Percentiles rank a stretch among this genome's conserved stretches.
Evolutionary conservation across 345 rosid species (phyloP).

Genomic region (Corymbia maculata): DNA sequence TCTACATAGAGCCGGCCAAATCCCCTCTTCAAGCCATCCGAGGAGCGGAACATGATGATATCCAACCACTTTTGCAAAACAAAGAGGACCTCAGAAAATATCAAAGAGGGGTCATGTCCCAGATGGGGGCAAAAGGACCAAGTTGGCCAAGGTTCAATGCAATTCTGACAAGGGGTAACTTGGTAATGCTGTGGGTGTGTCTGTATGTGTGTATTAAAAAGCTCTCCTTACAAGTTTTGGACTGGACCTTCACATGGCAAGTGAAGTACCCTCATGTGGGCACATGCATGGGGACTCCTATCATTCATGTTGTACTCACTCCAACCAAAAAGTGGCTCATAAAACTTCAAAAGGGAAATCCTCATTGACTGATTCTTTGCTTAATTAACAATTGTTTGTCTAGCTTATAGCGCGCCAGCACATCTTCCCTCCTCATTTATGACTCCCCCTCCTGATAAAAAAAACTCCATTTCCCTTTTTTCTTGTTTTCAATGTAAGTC

Average conservation of each 20-base stretch:
- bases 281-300: conserved; percentile 23
- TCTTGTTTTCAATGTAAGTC: neutral
- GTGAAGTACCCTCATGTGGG: conserved; percentile 33
- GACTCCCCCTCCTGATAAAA: neutral
- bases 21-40: conserved; percentile 22
- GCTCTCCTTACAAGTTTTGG: conserved; percentile 1
- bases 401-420: neutral
- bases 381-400: neutral
- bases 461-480: neutral
- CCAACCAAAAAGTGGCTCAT: conserved; percentile 3
- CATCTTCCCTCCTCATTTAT: neutral
- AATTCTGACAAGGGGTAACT: conserved; percentile 2
- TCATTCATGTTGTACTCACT: conserved; percentile 4
- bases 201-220: neutral
- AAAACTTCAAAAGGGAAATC: neutral
- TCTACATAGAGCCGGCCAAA: conserved; percentile 25
- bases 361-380: conserved; percentile 9
- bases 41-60: conserved; percentile 15
- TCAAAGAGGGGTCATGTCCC: neutral
- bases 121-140: neutral
- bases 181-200: neutral
- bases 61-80: neutral
- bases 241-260: conserved; percentile 34
- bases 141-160: neutral
- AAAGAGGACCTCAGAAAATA: neutral